A percentile compares a stretch with the other conserved stretches of the same genome.
Evolutionary conservation across 176 grass and related monocot genomes (phyloP).

Genomic region (Themeda triandra): DNA sequence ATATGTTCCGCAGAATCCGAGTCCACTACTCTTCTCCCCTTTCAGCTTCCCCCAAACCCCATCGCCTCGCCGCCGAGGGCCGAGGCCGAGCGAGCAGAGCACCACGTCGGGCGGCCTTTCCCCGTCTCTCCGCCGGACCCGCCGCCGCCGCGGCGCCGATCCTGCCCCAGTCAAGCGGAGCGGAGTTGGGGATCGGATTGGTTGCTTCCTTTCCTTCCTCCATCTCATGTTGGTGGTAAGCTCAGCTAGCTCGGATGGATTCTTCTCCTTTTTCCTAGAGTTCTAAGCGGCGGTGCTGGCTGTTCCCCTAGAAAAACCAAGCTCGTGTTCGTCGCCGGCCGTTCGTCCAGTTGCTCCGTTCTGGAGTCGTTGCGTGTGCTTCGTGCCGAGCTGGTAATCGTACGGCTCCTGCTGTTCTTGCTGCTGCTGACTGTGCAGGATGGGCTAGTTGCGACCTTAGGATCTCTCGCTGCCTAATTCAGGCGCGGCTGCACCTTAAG

Average conservation of each 20-base stretch:
- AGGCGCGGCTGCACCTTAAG: neutral
- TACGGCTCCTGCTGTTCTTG: neutral
- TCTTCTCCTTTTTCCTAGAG: neutral
- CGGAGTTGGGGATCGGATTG: conserved; percentile 18
- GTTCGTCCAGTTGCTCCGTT: neutral
- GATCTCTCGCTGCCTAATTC: neutral
- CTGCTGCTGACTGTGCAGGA: neutral
- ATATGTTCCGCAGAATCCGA: conserved; percentile 19
- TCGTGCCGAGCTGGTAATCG: neutral
- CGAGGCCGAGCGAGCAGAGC: neutral
- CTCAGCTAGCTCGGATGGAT: neutral
- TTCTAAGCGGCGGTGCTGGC: neutral
- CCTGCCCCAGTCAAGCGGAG: neutral
- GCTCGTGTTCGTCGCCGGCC: neutral
- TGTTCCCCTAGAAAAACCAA: neutral
- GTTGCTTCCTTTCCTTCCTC: neutral
- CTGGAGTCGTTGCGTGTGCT: neutral
- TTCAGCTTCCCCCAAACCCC: conserved; percentile 16
- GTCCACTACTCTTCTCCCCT: conserved; percentile 10
- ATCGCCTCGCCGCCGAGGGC: conserved; percentile 14
- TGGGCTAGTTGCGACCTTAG: neutral
- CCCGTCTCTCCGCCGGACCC: neutral
- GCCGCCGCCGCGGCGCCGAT: neutral
- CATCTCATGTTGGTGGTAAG: conserved; percentile 8
- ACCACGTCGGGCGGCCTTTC: neutral